Conservation (phyloP, 2,329 filamentous ascomycete species). For the Niveomyces coronatus region DNA sequence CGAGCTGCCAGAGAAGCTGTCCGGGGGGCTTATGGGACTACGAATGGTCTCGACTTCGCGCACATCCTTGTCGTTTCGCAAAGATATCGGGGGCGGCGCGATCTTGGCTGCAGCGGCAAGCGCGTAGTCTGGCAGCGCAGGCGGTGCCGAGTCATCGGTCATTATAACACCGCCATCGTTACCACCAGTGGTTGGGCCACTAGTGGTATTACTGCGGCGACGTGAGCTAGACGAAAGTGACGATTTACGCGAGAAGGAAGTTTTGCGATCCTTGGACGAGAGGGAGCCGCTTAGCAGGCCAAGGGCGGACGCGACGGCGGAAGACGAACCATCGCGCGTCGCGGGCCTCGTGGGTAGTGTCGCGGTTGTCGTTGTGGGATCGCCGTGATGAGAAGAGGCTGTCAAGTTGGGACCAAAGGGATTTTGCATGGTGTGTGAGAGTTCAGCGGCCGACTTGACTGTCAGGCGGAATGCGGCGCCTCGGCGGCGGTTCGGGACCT, state of each 20-base stretch:
- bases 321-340: conserved; percentile 24
- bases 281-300: conserved; percentile 4
- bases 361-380: no score
- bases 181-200: conserved; percentile 24
- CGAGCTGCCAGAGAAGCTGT: conserved; percentile 29
- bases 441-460: no score
- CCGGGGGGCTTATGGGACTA: conserved; percentile 19
- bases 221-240: conserved; percentile 41
- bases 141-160: conserved; percentile 37
- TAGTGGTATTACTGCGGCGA: conserved; percentile 29
- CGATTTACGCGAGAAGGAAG: conserved; percentile 43
- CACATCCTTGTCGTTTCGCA: conserved; percentile 14
- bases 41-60: conserved; percentile 10
- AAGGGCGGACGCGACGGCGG: conserved; percentile 2
- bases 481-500: no score
- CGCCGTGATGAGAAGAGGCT: conserved; percentile 21
- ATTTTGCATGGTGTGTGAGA: conserved; percentile 2
- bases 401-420: neutral
- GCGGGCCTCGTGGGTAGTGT: conserved; percentile 23
- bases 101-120: conserved; percentile 39
- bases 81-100: no score
- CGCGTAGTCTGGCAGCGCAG: conserved; percentile 44
- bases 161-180: conserved; percentile 25
- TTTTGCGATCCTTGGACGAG: conserved; percentile 38
- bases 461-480: no score